Evolutionary conservation across 108 stramenopile genomes (phyloP).

Genomic region (Cyclotella choctawhatcheeana): DNA sequence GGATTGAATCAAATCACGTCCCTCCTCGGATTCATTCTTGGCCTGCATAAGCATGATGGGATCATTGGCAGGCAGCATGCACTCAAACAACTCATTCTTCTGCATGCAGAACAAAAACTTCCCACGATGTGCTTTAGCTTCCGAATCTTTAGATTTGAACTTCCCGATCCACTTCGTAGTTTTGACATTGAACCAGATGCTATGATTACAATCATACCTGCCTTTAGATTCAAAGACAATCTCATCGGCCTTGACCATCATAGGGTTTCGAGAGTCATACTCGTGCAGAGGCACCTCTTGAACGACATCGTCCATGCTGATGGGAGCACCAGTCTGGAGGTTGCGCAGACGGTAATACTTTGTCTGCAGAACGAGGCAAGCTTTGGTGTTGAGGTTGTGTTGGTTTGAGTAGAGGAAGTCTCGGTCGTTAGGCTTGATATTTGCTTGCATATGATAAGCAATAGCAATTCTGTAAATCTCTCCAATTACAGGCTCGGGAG

Average conservation of each 20-base stretch:
- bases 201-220: constrained; percentile 24
- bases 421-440: neutral
- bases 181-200: constrained; percentile 37
- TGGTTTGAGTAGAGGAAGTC: constrained; percentile 16
- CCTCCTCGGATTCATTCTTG: constrained; percentile 15
- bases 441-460: constrained; percentile 1
- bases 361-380: constrained; percentile 33
- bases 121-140: neutral
- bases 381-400: constrained; percentile 18
- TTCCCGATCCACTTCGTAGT: neutral
- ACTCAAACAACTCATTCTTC: constrained; percentile 27
- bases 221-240: constrained; percentile 41
- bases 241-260: constrained; percentile 25
- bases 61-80: constrained; percentile 3
- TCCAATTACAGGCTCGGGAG: neutral
- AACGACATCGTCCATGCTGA: neutral
- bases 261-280: constrained; percentile 1
- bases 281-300: constrained; percentile 11
- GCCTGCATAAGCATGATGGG: constrained; percentile 37
- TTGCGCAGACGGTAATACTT: constrained; percentile 17
- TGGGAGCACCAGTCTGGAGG: neutral
- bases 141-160: constrained; percentile 13
- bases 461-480: constrained; percentile 11
- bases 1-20: constrained; percentile 20
- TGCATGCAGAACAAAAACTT: constrained; percentile 29